Evolutionary conservation across 345 rosid genomes (phyloP).

Genomic region (Hibiscus trionum): DNA sequence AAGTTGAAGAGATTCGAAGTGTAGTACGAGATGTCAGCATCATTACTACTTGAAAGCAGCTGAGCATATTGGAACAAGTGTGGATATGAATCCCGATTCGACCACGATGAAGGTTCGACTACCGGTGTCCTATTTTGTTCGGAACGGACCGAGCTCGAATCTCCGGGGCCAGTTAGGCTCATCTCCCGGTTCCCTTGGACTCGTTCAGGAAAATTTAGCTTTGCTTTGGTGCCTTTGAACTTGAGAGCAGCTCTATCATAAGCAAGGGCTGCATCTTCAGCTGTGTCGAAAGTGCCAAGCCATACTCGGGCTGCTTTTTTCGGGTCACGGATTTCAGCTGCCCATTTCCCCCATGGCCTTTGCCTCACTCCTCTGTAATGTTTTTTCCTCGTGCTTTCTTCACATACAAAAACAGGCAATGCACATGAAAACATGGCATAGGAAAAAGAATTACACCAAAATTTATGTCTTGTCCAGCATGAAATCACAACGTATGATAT

Average conservation of each 20-base stretch:
- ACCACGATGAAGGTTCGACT: conserved; percentile 21
- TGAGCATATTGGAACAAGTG: conserved; percentile 72
- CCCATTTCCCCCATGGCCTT: conserved; percentile 99
- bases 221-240: conserved; percentile 92
- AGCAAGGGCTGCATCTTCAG: conserved; percentile 87
- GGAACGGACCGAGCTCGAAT: conserved; percentile 1
- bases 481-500: neutral
- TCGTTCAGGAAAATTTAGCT: conserved; percentile 82
- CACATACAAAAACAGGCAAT: conserved; percentile 13
- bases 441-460: too few relatives aligned
- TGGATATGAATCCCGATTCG: conserved; percentile 32
- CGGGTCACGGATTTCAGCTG: conserved; percentile 89
- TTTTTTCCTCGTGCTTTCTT: conserved; percentile 50
- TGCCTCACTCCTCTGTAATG: conserved; percentile 95
- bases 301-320: conserved; percentile 69
- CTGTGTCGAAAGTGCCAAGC: conserved; percentile 91
- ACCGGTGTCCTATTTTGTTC: conserved; percentile 10
- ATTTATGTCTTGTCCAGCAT: neutral
- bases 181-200: conserved; percentile 49
- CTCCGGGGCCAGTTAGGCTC: conserved; percentile 9
- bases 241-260: conserved; percentile 84
- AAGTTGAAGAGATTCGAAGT: conserved; percentile 49
- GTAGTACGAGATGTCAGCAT: conserved; percentile 46
- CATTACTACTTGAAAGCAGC: conserved; percentile 58
- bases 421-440: neutral